Evolutionary conservation across 306 rosid genomes (phyloP), one percentile per base, ranked within the genome.

Genomic region (Glycine soja): DNA sequence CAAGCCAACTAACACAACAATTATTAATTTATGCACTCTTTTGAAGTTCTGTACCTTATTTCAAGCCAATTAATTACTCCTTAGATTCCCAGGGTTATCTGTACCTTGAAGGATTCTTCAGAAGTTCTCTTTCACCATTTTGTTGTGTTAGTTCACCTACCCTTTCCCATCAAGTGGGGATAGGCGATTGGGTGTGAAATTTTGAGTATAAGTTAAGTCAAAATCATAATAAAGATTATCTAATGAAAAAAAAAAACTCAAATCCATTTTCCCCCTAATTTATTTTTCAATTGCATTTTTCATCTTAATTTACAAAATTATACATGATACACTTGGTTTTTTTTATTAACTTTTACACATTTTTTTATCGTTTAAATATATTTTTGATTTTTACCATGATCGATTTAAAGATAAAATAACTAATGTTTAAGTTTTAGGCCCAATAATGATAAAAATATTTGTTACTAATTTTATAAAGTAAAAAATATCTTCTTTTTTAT

Each of bases 61-160:
- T 4, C 10, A 50, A 48, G 13, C 7, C 12, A 13, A 3, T 53
- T 53, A 36, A 36, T 36, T 36, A 2, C 9, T 52, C 18, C 4
- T 52, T 14, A 4, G 13, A 14, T n/a, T 52, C 7, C 16, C 24
- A 4, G 32, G 62, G 61, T 8, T 12, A 45, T 62, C 62, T 61
- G 47, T 14, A n/a, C n/a, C 66, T 47, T 18, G 19, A 77, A 78
- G 75, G 75, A 66, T 78, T 53, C 75, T 67, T 67, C 5, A 46
- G 50, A 66, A 77, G 24, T 51, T 16, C 24, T 62, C 34, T 62
- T 13, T 42, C 34, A 53, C 30, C 54, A 38, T 53, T 66, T 19
- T 52, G 45, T 36, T 64, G 2, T 6, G 64, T 57, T 59, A 10
- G 75, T 40, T 78, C 68, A 67, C 32, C 67, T 57, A 53, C 74